These are phyloP conservation scores for Gossypium turneri DNA, from an alignment of 345 rosid genomes.

Conservation along the genomic window DNA sequence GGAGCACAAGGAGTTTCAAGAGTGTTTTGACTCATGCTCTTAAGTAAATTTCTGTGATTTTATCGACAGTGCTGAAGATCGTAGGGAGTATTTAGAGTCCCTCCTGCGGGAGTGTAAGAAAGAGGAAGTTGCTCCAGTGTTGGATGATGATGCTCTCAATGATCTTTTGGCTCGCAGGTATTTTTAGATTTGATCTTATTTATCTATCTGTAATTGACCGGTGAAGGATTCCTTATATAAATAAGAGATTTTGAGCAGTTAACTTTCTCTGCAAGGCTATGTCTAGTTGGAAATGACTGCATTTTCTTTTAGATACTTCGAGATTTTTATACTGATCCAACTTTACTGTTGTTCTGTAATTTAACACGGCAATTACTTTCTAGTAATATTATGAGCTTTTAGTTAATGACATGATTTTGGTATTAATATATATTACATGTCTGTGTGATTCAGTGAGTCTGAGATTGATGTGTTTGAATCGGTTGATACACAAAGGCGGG, in stretches of 20 bases:
- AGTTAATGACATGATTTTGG: not conserved
- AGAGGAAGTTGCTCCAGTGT: conserved; percentile 87
- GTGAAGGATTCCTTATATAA: not conserved
- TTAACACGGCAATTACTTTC: not conserved
- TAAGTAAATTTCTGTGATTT: conserved; percentile 10
- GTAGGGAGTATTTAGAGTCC: conserved; percentile 86
- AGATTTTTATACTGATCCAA: not conserved
- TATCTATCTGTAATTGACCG: not conserved
- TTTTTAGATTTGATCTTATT: conserved; percentile 14
- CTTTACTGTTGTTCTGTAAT: not conserved
- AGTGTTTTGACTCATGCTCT: conserved; percentile 11
- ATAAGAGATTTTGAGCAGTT: not conserved
- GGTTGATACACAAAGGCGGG: conserved; percentile 65
- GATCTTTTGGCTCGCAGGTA: conserved; percentile 87
- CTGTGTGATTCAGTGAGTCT: conserved; percentile 48
- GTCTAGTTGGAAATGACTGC: not conserved
- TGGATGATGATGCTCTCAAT: conserved; percentile 82
- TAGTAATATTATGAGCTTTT: not conserved
- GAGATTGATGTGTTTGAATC: conserved; percentile 94
- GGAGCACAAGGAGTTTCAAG: not conserved
- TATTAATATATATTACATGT: not conserved
- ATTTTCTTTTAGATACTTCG: not conserved
- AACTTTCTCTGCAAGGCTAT: not conserved
- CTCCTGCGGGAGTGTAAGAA: conserved; percentile 83
- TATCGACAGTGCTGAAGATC: conserved; percentile 81